Base-by-base conservation (phyloP, 2,329 filamentous ascomycete species). In the Drechslerella stenobrocha region DNA sequence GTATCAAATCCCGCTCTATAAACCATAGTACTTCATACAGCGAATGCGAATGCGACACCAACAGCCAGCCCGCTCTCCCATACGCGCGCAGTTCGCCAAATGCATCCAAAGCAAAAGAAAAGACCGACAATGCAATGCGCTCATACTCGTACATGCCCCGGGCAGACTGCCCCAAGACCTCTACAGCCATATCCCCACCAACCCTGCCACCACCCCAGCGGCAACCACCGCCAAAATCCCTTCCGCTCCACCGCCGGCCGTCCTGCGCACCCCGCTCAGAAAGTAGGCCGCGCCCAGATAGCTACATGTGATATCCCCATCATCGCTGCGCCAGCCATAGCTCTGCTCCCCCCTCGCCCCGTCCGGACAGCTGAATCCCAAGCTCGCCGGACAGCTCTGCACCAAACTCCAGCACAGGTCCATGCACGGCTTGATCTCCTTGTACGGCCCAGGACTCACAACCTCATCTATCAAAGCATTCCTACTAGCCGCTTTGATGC, bases 361-460 rank as follows among this genome's bases (percentile, higher is more conserved):
- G 1, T 73, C 72, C 1, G 93, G 92, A 77, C 93, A 98, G 0
- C 75, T 78, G 73, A 98, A 96, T 0, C 81, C 80, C 72, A 98
- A 78, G 0, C 81, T 77, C 0, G 90, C 82, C 0, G 93, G 92
- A 77, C 93, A 98, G 74, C 83, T 89, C 77, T 87, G 85, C 8
- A 95, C 88, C 1, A 98, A 81, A 55, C 87, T 84, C 75, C 90
- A 93, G 78, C 93, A 98, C 51, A 96, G 78, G 70, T 95, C 87
- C 67, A 88, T 83, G 74, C 92, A 97, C 0, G 93, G 93, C 6
- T 96, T 79, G 18, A 97, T 80, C 78, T 98, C 93, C 75, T 91
- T 95, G 77, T 98, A 97, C 0, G 93, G 93, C 0, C 93, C 93
- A 0, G 93, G 91, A 69, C 81, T 77, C 63, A 97, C 84, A 0